Base-by-base conservation (phyloP, 2,329 filamentous ascomycete genomes). In the Pseudogymnoascus sp. region DNA sequence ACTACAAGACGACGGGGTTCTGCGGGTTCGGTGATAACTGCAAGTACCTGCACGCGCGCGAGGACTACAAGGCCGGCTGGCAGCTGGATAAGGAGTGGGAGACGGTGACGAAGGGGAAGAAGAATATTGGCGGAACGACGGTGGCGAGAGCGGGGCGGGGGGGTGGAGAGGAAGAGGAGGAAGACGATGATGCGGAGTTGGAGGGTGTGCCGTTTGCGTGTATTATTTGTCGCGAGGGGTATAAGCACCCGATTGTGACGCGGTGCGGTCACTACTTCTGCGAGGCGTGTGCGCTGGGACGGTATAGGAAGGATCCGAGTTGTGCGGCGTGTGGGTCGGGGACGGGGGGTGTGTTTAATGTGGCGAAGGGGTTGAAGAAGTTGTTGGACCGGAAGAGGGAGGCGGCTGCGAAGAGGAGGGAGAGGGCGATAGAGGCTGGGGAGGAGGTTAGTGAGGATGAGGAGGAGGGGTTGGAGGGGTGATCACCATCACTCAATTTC, bases 221-320 rank as follows among this genome's bases (percentile, higher is more conserved):
- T 61, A 71, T 74, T 53, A 70, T 74, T 59, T 73, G 74, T 65
- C 66, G 65, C 65, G 68, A 73, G 60, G 78, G n/a, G 76, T 81
- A 59, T 56, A 71, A 70, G 62, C 80, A 84, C 63, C 93, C 95
- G 0, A 84, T 98, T 11, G 79, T 93, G 24, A 98, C 95, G 11
- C 89, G 91, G 68, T 99, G 95, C 69, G 90, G 91, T 0, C 95
- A 99, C 75, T 98, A 98, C 75, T 98, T 98, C 72, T 99, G 95
- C 73, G 90, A 97, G 75, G 81, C 83, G 1, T 99, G 95, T 75
- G 95, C 95, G 26, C 78, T 98, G 69, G 86, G 90, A 73, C 79
- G 93, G 67, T 98, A 97, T 73, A 83, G 89, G 66, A 95, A 91
- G 72, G 91, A 93, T 70, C 93, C 93, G 3, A 86, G 85, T 2